Base-by-base conservation (phyloP, 2,329 filamentous ascomycete genomes). In the Mycosphaerella arachidis region DNA sequence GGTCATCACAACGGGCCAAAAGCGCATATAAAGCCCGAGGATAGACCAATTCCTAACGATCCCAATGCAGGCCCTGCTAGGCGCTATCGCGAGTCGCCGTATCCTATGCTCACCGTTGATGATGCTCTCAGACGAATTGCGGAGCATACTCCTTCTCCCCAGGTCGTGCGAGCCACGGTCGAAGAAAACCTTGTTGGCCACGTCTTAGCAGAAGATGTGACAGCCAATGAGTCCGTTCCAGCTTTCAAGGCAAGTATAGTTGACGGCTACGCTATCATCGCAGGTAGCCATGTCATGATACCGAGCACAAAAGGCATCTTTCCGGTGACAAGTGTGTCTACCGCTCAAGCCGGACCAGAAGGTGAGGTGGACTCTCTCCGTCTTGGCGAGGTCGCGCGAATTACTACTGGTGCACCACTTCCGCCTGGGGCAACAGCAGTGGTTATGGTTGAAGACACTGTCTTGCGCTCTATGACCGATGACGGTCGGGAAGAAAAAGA, bases 221-320 rank as follows among this genome's bases (percentile, higher is more conserved):
- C 80, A 43, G 91, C 94, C 0, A 77, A 77, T 4, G 93, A 97
- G 72, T 85, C 88, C 7, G 94, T 99, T 0, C 94, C 94, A 0
- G 94, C 93, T 0, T 99, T 96, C 76, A 82, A 92, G 60, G 94
- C 94, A 18, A 97, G 93, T 71, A 97, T 97, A 45, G 94, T 99
- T 0, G 94, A 99, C 73, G 94, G 94, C 1, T 99, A 99, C 71
- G 94, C 94, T 2, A 84, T 96, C 0, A 86, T 92, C 40, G 87
- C 85, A 4, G 69, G 69, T 0, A 65, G 71, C 18, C 68, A 72
- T 53, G 58, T 74, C 69, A 12, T 72, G 69, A 79, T 85, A 45
- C 72, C 72, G 0, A 85, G 82, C 53, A 83, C 90, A 53, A 90
- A 88, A 68, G 92, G 93, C 0, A 77, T 87, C 0, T 97, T 94